Conservation (phyloP, 345 rosid species). For the Pugionium cornutum region DNA sequence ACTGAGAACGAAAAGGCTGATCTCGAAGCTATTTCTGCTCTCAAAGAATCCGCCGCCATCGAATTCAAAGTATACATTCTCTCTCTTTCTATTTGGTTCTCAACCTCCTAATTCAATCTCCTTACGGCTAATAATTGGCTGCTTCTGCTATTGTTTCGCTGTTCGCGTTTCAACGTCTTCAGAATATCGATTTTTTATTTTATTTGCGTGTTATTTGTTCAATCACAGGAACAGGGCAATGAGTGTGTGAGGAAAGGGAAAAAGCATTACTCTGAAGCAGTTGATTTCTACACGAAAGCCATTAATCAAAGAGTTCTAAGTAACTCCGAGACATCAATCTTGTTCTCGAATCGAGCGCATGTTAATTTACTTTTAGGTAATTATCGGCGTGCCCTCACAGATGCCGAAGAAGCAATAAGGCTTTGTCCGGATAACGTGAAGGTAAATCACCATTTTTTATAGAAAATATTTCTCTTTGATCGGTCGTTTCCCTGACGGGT, state of each 20-base stretch:
- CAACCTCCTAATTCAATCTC: no score
- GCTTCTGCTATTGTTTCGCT: no score
- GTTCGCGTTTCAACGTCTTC: no score
- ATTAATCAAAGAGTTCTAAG: slow-evolving; percentile 65
- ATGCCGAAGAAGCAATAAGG: slow-evolving; percentile 74
- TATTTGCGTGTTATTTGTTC: not conserved
- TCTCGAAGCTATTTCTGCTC: slow-evolving; percentile 65
- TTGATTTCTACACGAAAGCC: slow-evolving; percentile 79
- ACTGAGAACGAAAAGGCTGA: slow-evolving; percentile 69
- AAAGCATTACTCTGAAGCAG: slow-evolving; percentile 75
- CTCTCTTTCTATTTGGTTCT: not conserved
- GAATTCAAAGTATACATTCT: slow-evolving; percentile 72
- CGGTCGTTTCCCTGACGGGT: not conserved
- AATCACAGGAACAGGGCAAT: slow-evolving; percentile 77
- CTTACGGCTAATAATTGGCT: no score
- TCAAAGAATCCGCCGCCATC: slow-evolving; percentile 86
- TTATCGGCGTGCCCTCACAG: slow-evolving; percentile 68
- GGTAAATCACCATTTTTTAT: slow-evolving; percentile 37
- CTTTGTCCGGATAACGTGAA: slow-evolving; percentile 59
- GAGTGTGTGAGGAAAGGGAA: slow-evolving; percentile 85
- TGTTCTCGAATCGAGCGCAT: slow-evolving; percentile 83
- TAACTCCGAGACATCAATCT: slow-evolving; percentile 58
- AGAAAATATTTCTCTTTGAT: not conserved
- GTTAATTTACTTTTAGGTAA: slow-evolving; percentile 83
- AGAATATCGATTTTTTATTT: no score